Evolutionary conservation across 768 basidiomycete genomes (phyloP), one percentile per base, ranked within the genome.

Genomic region (Leucocoprinus leucothites): DNA sequence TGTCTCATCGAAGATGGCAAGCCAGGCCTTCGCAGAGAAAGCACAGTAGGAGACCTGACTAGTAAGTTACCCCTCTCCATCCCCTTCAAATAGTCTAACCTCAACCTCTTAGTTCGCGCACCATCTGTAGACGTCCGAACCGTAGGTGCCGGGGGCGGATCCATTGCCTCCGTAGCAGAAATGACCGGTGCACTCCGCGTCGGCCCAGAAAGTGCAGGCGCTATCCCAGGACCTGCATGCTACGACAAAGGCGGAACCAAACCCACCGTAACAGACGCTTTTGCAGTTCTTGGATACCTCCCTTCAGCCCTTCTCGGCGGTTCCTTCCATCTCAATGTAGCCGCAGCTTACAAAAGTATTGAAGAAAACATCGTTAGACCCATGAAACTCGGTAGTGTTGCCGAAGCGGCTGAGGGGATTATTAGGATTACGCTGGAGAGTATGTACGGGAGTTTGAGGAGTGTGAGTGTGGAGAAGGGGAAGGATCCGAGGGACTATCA

Each of bases 261-360:
- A 28, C 65, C 68, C 31, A 69, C 68, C 22, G 68, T 69, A 3
- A 65, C 67, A 3, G 68, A 69, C 40, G 68, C 68, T 11, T 65
- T 67, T 44, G 67, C 58, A 13, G 63, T 66, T 35, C 59, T 69
- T 31, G 67, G 68, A 7, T 68, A 66, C 46, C 58, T 69, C 5
- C 68, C 68, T 3, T 55, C 57, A 7, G 64, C 61, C n/a, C 56
- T 69, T 9, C 51, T 69, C 2, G 68, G 65, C 3, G 68, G 67
- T 8, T 52, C 61, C 2, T 67, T 69, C 46, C 58, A 63, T n/a
- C 59, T 69, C 3, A 62, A 67, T 55, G 58, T 64, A 19, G 31
- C 34, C n/a, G 65, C 65, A n/a, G 59, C 66, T 13, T 51, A 57
- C 14, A 58, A 28, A 43, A 64, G 60, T n/a, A 57, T 69, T 1